Evolutionary conservation across 805 yeast species (phyloP).

Genomic region (Candida vaughaniae): DNA sequence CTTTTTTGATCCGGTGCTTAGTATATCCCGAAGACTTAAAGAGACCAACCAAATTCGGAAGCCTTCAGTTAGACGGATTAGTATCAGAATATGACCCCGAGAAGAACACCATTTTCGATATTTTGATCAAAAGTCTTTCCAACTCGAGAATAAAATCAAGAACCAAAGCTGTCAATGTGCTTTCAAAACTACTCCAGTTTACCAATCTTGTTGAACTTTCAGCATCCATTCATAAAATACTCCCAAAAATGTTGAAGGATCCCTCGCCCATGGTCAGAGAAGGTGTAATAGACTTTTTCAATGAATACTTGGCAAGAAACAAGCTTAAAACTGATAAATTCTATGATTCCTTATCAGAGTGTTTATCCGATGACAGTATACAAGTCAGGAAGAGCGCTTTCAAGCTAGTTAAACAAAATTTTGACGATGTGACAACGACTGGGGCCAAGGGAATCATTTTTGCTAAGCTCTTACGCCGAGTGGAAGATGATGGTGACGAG

Average conservation of each 20-base stretch:
- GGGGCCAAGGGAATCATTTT: conserved; percentile 42
- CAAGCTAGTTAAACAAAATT: conserved; percentile 50
- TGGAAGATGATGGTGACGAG: conserved; percentile 77
- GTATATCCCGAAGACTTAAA: not conserved
- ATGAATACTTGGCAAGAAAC: conserved; percentile 42
- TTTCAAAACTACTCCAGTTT: conserved; percentile 53
- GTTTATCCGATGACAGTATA: conserved; percentile 58
- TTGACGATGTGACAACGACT: conserved; percentile 26
- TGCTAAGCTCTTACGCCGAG: conserved; percentile 50
- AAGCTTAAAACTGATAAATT: conserved; percentile 49
- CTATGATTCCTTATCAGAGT: conserved; percentile 47
- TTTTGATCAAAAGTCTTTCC: conserved; percentile 11
- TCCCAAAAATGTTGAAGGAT: conserved; percentile 54
- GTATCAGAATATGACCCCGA: not conserved
- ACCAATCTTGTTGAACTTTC: conserved; percentile 52
- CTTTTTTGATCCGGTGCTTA: not conserved
- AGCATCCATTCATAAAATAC: conserved; percentile 50
- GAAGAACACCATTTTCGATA: not conserved
- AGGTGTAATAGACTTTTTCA: conserved; percentile 69
- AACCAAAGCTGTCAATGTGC: conserved; percentile 62
- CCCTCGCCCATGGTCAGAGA: conserved; percentile 72
- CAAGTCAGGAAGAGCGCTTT: conserved; percentile 65
- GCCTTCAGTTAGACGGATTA: not conserved
- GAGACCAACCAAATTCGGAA: not conserved
- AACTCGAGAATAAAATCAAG: conserved; percentile 30